Percentiles rank a stretch among this genome's conserved stretches.
Evolutionary conservation across 2,329 filamentous ascomycete genomes (phyloP).

Genomic region (Septoria petroselini): DNA sequence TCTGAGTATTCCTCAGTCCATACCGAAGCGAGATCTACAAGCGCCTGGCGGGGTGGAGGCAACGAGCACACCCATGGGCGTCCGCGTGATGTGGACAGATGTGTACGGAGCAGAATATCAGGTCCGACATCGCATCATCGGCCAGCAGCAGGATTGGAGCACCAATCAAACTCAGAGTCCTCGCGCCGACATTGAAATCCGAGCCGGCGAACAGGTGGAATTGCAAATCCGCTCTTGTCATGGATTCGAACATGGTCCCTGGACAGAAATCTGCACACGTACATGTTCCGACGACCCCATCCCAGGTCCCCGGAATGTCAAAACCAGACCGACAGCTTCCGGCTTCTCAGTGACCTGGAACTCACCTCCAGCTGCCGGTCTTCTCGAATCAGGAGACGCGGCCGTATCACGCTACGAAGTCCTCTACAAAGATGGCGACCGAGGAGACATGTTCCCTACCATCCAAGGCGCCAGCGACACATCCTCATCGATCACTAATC

Average conservation of each 20-base stretch:
- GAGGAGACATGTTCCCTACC: slow-evolving; percentile 12
- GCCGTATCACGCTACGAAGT: slow-evolving; percentile 11
- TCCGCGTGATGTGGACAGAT: slow-evolving; percentile 19
- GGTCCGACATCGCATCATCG: slow-evolving; percentile 12
- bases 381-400: not conserved
- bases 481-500: not conserved
- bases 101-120: slow-evolving; percentile 25
- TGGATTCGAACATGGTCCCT: slow-evolving; percentile 18
- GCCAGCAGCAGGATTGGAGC: not conserved
- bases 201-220: slow-evolving; percentile 9
- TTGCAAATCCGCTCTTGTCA: slow-evolving; percentile 17
- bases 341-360: slow-evolving; percentile 17
- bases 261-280: slow-evolving; percentile 9
- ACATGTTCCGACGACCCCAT: not conserved
- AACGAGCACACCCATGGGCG: slow-evolving; percentile 16
- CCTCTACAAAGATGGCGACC: slow-evolving; percentile 9
- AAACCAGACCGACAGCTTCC: slow-evolving; percentile 10
- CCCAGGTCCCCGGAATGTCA: slow-evolving; percentile 7
- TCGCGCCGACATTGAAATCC: slow-evolving; percentile 16
- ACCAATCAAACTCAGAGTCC: slow-evolving; percentile 1
- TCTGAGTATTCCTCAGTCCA: slow-evolving; percentile 8
- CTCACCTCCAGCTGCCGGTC: not conserved
- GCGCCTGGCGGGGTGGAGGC: slow-evolving; percentile 9
- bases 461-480: slow-evolving; percentile 2
- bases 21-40: slow-evolving; percentile 15